Evolutionary conservation across 495 filamentous ascomycete genomes (phyloP).

Genomic region (Mytilinidion resinicola): DNA sequence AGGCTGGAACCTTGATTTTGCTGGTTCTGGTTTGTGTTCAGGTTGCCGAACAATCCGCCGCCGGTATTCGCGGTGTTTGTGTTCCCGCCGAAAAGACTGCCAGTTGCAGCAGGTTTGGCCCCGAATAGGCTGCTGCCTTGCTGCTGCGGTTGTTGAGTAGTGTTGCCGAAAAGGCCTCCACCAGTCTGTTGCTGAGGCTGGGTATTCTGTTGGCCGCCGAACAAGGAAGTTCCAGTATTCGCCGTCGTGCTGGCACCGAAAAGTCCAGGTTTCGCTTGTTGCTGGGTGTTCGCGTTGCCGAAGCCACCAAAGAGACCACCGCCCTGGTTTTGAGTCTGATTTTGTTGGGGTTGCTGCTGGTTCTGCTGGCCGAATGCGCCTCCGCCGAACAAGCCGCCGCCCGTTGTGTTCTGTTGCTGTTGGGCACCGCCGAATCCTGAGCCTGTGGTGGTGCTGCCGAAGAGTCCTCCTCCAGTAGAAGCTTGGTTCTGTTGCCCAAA

Average conservation of each 20-base stretch:
- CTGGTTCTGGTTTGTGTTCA: constrained; percentile 51
- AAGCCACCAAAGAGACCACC: constrained; percentile 43
- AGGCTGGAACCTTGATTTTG: constrained; percentile 44
- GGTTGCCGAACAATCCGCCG: constrained; percentile 49
- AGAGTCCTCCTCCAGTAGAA: constrained; percentile 20
- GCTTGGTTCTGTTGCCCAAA: constrained; percentile 16
- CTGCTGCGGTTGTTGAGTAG: constrained; percentile 35
- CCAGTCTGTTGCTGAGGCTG: constrained; percentile 26
- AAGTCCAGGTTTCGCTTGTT: constrained; percentile 51
- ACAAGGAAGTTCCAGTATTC: constrained; percentile 42
- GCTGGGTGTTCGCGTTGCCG: constrained; percentile 29
- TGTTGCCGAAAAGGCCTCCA: constrained; percentile 46
- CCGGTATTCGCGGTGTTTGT: constrained; percentile 25
- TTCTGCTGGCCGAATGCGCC: constrained; percentile 41
- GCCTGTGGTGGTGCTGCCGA: constrained; percentile 12
- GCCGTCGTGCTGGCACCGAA: constrained; percentile 48
- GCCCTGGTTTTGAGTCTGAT: constrained; percentile 40
- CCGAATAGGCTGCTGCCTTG: constrained; percentile 58
- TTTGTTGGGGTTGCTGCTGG: constrained; percentile 30
- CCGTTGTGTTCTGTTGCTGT: constrained; percentile 1
- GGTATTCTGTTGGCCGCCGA: constrained; percentile 36
- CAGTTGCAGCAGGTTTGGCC: constrained; percentile 41
- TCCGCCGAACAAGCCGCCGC: constrained; percentile 30
- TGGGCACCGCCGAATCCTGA: constrained; percentile 12
- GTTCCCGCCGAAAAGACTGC: constrained; percentile 21